Percentiles rank a stretch among this genome's conserved stretches.
These are phyloP conservation scores for Cordyceps cicadae DNA, from an alignment of 2,329 filamentous ascomycete species.

Conservation along the genomic window DNA sequence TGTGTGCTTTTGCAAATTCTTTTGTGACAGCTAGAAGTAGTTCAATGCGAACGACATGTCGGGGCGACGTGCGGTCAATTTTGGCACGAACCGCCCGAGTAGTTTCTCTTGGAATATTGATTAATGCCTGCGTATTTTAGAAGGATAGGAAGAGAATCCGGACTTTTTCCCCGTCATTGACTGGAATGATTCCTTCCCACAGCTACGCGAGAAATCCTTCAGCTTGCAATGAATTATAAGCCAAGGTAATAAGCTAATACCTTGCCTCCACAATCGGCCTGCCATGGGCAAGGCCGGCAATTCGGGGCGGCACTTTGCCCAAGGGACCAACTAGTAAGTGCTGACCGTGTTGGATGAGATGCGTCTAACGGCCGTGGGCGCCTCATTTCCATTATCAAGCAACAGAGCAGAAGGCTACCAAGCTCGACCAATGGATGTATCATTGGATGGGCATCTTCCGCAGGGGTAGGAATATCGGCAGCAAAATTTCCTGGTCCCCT, in stretches of 20 bases:
- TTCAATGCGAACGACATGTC: not conserved
- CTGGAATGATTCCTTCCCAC: not conserved
- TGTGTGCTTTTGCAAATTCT: too few relatives aligned
- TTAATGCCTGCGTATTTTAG: not conserved
- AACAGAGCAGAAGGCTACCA: not conserved
- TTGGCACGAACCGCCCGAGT: not conserved
- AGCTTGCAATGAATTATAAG: not conserved
- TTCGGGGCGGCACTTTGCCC: conserved; percentile 1
- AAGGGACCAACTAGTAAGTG: conserved; percentile 1
- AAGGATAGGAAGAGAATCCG: not conserved
- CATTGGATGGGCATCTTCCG: not conserved
- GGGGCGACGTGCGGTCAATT: not conserved
- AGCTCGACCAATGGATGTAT: not conserved
- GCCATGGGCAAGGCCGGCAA: not conserved
- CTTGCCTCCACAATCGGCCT: too few relatives aligned
- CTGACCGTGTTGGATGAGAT: conserved; percentile 1
- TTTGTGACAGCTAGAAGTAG: too few relatives aligned
- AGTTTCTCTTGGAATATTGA: not conserved
- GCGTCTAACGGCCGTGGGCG: not conserved
- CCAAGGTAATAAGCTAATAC: too few relatives aligned
- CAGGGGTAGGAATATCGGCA: too few relatives aligned
- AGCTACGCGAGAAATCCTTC: not conserved
- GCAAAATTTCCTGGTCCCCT: conserved; percentile 1
- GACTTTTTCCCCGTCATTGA: not conserved
- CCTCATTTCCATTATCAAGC: not conserved